Evolutionary conservation across 306 rosid species (phyloP).

Genomic region (Senna tora): DNA sequence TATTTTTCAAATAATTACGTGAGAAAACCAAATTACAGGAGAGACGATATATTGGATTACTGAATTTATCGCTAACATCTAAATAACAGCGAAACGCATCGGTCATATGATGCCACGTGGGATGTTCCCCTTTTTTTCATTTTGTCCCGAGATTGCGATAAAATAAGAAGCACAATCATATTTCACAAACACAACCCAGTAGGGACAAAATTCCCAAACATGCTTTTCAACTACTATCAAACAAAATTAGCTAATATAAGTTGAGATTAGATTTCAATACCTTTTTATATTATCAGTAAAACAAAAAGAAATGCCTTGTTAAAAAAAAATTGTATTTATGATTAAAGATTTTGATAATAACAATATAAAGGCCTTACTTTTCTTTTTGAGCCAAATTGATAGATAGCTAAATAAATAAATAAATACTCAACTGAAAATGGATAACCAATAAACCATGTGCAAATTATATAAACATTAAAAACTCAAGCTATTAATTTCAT

Average conservation of each 20-base stretch:
- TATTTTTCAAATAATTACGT: constrained; percentile 34
- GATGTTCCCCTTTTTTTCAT: background rate
- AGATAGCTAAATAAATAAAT: background rate
- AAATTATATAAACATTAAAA: too few species aligned
- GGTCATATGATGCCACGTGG: constrained; percentile 14
- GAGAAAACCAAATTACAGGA: background rate
- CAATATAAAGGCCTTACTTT: too few species aligned
- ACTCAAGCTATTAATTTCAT: background rate
- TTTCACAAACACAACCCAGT: background rate
- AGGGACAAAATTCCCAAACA: background rate
- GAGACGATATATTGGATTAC: background rate
- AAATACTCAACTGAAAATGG: background rate
- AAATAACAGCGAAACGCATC: background rate
- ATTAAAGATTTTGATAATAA: too few species aligned
- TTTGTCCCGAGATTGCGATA: background rate
- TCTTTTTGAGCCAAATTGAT: background rate
- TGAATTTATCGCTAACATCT: background rate
- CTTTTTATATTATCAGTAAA: too few species aligned
- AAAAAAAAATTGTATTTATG: too few species aligned
- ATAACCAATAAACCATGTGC: background rate
- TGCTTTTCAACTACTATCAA: background rate
- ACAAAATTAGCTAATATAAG: background rate
- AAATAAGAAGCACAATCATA: background rate
- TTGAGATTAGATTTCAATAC: background rate
- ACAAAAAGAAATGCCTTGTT: too few species aligned